These are phyloP conservation scores for Sugiyamaella americana DNA, from an alignment of 805 yeast species.

Conservation along the genomic window DNA sequence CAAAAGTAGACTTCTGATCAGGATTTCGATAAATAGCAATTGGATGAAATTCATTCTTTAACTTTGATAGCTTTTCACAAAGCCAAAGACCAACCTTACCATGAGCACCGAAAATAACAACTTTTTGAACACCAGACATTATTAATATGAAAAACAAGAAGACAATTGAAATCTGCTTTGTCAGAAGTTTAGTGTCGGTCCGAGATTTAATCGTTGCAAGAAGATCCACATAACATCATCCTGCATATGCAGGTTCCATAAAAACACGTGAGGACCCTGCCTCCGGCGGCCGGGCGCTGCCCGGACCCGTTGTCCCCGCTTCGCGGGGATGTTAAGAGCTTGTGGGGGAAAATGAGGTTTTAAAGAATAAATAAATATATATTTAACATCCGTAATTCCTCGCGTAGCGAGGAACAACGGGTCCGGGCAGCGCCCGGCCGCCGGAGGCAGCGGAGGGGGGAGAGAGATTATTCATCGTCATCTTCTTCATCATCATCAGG, in stretches of 20 bases:
- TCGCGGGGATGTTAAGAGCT: no score
- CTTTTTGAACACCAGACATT: slow-evolving; percentile 21
- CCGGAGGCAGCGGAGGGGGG: neutral
- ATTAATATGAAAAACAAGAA: neutral
- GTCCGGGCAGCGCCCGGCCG: neutral
- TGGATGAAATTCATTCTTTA: slow-evolving; percentile 34
- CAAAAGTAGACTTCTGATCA: slow-evolving; percentile 41
- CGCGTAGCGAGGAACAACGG: neutral
- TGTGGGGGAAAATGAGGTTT: no score
- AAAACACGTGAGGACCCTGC: no score
- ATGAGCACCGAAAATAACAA: slow-evolving; percentile 54
- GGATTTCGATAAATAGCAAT: slow-evolving; percentile 41
- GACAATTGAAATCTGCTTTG: no score
- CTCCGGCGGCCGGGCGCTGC: no score
- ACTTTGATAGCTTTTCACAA: slow-evolving; percentile 32
- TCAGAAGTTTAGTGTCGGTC: no score
- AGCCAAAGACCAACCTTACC: slow-evolving; percentile 53
- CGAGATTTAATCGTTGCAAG: no score
- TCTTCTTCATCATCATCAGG: slow-evolving; percentile 32
- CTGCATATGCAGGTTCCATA: no score
- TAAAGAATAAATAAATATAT: no score
- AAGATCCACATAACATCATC: no score
- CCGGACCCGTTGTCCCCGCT: no score
- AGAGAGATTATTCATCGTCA: neutral
- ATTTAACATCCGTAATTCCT: neutral